Evolutionary conservation across 257 asterid species (phyloP), one percentile per base, ranked within the genome.

Genomic region (Cordia subcordata): DNA sequence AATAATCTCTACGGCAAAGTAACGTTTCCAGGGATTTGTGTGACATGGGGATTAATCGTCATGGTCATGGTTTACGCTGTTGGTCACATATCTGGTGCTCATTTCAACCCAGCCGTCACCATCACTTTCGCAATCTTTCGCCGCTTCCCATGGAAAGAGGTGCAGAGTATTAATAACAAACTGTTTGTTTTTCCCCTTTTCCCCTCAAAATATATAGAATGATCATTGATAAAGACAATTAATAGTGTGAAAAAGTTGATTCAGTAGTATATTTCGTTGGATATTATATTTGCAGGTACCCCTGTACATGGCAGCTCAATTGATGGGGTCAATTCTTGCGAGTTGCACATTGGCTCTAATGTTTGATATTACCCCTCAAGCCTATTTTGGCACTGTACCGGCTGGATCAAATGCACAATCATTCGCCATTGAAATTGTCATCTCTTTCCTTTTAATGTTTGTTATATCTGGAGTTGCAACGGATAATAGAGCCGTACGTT

Each of bases 31-130:
- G 98, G 96, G 8, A 57, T 87, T 0, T 77, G 87, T 18, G 71
- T 78, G 13, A 82, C 90, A 4, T 90, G 98, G 96, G 96, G 98
- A 5, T 49, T 85, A 3, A 83, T 85, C 0, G 96, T 87, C 9
- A 73, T 72, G 95, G 90, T 81, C 16, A 81, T 90, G 95, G 47
- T 76, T 55, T 87, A 87, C 23, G 35, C 94, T 0, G 74, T 90
- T 5, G 95, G 94, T 1, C 97, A 90, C 20, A 76, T 90, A 1
- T 90, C 95, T 13, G 96, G 93, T n/a, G 97, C 93, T 10, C 97
- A 90, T 65, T 85, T 90, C 52, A 90, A 90, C 50, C 96, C 96
- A 0, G 94, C 96, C 0, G 95, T 90, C 39, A 83, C 94, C 5
- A 1, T 90, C 57, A 50, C 95, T 21, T 75, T 58, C 56, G 86